These are phyloP conservation scores for Geotrichum fermentans DNA, from an alignment of 1,139 yeast genomes.

Conservation along the genomic window DNA sequence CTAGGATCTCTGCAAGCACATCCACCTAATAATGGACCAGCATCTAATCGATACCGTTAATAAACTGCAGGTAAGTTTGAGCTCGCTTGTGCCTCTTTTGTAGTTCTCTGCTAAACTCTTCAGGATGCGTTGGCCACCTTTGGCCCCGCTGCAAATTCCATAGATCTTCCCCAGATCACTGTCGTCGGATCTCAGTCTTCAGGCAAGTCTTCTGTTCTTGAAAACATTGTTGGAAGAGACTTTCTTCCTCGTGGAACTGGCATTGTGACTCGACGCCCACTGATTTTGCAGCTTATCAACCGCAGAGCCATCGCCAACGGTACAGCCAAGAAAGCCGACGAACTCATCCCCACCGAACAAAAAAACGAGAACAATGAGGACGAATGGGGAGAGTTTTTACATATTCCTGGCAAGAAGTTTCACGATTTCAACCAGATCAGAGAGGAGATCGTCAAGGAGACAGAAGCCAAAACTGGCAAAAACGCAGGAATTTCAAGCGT, in stretches of 20 bases:
- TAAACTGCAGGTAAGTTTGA: constrained; percentile 46
- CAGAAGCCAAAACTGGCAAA: constrained; percentile 90
- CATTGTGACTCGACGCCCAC: constrained; percentile 90
- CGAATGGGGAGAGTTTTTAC: constrained; percentile 98
- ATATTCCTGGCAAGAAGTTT: constrained; percentile 82
- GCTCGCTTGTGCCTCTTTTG: too few relatives aligned
- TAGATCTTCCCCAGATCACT: constrained; percentile 90
- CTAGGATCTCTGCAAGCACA: too few relatives aligned
- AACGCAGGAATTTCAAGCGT: constrained; percentile 88
- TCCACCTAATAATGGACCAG: constrained; percentile 97
- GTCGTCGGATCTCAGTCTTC: constrained; percentile 95
- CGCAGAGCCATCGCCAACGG: constrained; percentile 42
- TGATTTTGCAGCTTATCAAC: constrained; percentile 76
- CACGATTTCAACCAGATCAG: constrained; percentile 88
- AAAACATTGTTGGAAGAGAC: constrained; percentile 91
- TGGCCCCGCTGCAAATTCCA: constrained; percentile 51
- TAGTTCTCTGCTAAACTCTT: neutral
- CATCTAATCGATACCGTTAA: constrained; percentile 84
- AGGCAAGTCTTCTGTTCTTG: constrained; percentile 90
- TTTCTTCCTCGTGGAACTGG: constrained; percentile 95
- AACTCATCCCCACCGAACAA: constrained; percentile 15
- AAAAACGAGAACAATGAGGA: constrained; percentile 19
- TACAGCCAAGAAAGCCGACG: neutral
- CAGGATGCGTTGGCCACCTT: constrained; percentile 83
- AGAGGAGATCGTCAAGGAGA: constrained; percentile 84